These are phyloP conservation scores for Hypoxylon perforatum DNA, from an alignment of 495 filamentous ascomycete genomes.

Conservation along the genomic window DNA sequence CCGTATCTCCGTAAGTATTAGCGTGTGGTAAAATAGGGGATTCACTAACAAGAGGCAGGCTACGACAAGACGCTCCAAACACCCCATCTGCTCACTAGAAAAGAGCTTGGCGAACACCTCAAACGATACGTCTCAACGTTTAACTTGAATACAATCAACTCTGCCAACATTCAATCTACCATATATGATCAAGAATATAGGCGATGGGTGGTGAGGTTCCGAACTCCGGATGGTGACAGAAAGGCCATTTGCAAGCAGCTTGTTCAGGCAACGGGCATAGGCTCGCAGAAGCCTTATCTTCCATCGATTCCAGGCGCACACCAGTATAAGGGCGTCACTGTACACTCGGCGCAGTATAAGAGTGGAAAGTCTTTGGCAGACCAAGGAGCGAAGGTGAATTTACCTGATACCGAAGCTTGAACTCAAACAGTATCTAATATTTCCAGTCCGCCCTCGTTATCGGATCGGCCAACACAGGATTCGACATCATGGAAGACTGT, in stretches of 20 bases:
- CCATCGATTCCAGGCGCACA: constrained; percentile 30
- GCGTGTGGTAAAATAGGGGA: neutral
- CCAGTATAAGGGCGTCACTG: constrained; percentile 40
- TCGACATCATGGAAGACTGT: constrained; percentile 51
- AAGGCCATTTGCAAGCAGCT: constrained; percentile 41
- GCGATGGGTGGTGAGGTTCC: constrained; percentile 38
- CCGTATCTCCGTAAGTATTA: constrained; percentile 40
- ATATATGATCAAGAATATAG: constrained; percentile 29
- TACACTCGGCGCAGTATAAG: constrained; percentile 44
- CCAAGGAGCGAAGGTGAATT: constrained; percentile 24
- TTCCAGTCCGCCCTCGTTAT: constrained; percentile 48
- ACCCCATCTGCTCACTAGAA: constrained; percentile 29
- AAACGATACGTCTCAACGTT: constrained; percentile 37
- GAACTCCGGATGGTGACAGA: constrained; percentile 11
- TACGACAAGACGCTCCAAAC: constrained; percentile 25
- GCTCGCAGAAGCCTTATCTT: constrained; percentile 38
- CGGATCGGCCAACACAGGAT: constrained; percentile 53
- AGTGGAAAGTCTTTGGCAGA: constrained; percentile 22
- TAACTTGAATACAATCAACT: constrained; percentile 45
- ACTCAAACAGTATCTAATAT: no score
- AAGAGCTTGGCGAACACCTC: constrained; percentile 46
- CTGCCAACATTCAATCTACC: constrained; percentile 42
- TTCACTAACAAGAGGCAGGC: constrained; percentile 23
- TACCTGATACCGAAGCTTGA: no score
- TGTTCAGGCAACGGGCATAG: constrained; percentile 49